phyloP scores from a whole-genome alignment of 768 basidiomycete genomes.

The Lactarius akahatsu region DNA sequence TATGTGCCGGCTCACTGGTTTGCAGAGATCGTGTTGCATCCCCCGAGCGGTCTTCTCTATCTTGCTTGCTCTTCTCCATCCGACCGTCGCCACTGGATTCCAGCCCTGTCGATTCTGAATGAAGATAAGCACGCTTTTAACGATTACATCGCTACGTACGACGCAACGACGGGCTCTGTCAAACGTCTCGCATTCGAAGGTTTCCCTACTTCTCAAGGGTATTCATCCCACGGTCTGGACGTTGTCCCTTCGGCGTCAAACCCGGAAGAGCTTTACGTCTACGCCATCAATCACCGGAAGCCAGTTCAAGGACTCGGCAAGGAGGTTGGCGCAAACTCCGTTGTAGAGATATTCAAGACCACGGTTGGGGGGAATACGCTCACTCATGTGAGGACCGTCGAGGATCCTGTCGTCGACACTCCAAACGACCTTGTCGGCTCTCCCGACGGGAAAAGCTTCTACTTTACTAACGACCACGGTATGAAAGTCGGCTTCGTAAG shows the following conservation, averaged over 20 bases:
- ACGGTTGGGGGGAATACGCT: slow-evolving; percentile 44
- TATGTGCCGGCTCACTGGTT: not conserved
- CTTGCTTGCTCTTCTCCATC: slow-evolving; percentile 59
- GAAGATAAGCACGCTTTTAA: slow-evolving; percentile 40
- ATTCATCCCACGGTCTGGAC: slow-evolving; percentile 68
- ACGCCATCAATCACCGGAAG: slow-evolving; percentile 68
- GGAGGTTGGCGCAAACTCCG: slow-evolving; percentile 65
- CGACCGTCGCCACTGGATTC: slow-evolving; percentile 53
- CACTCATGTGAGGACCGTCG: slow-evolving; percentile 56
- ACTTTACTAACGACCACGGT: slow-evolving; percentile 68
- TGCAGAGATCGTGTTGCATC: slow-evolving; percentile 59
- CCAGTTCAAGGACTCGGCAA: slow-evolving; percentile 44
- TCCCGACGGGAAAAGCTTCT: slow-evolving; percentile 60
- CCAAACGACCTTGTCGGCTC: slow-evolving; percentile 75
- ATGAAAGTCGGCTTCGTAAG: slow-evolving; percentile 55
- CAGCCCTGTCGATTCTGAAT: slow-evolving; percentile 40
- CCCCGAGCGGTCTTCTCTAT: slow-evolving; percentile 55
- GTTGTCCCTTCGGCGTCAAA: slow-evolving; percentile 54
- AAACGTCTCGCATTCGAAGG: slow-evolving; percentile 40
- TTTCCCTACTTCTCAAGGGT: slow-evolving; percentile 41
- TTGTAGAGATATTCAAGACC: slow-evolving; percentile 67
- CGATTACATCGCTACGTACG: slow-evolving; percentile 63
- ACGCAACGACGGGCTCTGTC: slow-evolving; percentile 46
- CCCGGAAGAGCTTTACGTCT: slow-evolving; percentile 55
- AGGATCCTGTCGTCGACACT: slow-evolving; percentile 53